Conservation (phyloP, 371 early-diverging fungal species). For the Mortierella sp. region DNA sequence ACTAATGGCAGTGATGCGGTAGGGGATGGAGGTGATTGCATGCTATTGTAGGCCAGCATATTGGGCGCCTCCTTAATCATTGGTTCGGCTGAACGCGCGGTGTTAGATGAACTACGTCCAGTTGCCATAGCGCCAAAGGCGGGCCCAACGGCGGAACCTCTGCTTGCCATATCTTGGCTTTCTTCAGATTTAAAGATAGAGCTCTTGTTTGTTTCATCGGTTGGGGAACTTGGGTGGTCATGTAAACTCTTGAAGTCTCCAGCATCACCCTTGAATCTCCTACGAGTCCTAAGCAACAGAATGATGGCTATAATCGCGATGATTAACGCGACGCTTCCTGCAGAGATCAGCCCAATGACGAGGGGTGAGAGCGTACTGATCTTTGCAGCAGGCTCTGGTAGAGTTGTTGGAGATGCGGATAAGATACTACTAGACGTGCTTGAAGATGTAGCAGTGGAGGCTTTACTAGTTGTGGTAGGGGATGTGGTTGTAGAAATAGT, state of each 20-base stretch:
- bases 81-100: constrained; percentile 36
- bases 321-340: constrained; percentile 27
- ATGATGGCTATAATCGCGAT: constrained; percentile 33
- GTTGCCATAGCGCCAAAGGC: constrained; percentile 10
- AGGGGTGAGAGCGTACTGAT: constrained; percentile 27
- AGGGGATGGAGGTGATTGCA: not conserved
- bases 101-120: constrained; percentile 37
- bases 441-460: not conserved
- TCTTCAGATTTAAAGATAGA: constrained; percentile 28
- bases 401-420: not conserved
- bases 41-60: constrained; percentile 17
- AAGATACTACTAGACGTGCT: not conserved
- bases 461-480: not conserved
- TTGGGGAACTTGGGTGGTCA: constrained; percentile 36
- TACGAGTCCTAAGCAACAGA: constrained; percentile 30
- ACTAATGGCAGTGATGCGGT: constrained; percentile 21
- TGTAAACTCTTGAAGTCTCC: constrained; percentile 36
- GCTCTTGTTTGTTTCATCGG: constrained; percentile 19
- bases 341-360: constrained; percentile 44
- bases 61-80: constrained; percentile 35
- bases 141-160: constrained; percentile 4
- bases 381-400: not conserved
- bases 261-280: constrained; percentile 26
- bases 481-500: not conserved
- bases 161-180: not conserved